Base-by-base conservation (phyloP, 257 asterid genomes). In the Oldenlandia corymbosa region DNA sequence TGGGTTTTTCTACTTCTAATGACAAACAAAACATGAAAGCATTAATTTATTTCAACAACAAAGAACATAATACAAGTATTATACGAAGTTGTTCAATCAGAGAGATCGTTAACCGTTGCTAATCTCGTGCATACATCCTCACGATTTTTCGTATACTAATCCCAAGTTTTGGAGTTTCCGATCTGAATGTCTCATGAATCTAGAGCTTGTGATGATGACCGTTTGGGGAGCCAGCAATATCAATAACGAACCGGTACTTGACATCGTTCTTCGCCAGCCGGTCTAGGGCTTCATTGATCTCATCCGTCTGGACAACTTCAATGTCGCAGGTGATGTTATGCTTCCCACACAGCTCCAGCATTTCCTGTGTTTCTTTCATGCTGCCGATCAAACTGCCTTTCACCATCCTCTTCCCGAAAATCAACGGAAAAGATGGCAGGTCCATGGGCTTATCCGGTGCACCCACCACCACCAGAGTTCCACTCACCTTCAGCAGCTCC, bases 381-480 rank as follows among this genome's bases (percentile, higher is more conserved):
- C 90, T 82, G 36, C 98, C 96, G 0, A 78, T 83, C 66, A 88
- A 71, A 76, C 96, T 83, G 16, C 98, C 98, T 76, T 91, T 91
- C 78, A 86, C 95, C 5, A 58, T 83, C 65, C 98, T 88, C 72
- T 91, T 88, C 79, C 95, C 97, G 48, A 85, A 90, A 59, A 90
- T 78, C 52, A 90, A 52, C 32, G 96, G 93, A 54, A 88, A 85
- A 10, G 96, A 71, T 18, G 97, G 93, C 1, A 90, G 94, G 34
- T 76, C 89, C 31, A 90, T 16, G 3, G 97, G 97, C 82, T 81
- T 81, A 11, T 84, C 93, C 0, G 97, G 97, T 58, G 95, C 95
- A 18, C 96, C 97, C 41, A 85, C 95, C 39, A 90, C 51, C 21
- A 75, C 88, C 18, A 90, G 60, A 9, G 96, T 87, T 5, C 97